phyloP scores from a whole-genome alignment of 2,329 filamentous ascomycete genomes.

The Xylariaceae sp. region DNA sequence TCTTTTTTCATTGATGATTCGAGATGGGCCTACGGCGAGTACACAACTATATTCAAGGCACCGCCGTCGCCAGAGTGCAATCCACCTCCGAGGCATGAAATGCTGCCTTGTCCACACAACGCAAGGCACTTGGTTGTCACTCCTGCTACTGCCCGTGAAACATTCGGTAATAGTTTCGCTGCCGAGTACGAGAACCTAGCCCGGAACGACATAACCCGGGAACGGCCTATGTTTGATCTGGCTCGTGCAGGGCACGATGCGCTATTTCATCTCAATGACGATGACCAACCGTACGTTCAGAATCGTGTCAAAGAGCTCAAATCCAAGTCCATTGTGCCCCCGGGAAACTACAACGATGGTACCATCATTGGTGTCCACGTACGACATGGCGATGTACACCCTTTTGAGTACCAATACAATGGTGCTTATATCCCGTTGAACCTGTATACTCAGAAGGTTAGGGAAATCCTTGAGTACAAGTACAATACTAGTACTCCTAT shows the following conservation, averaged over 20 bases:
- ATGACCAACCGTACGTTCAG: slow-evolving; percentile 62
- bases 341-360: slow-evolving; percentile 43
- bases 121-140: slow-evolving; percentile 74
- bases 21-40: slow-evolving; percentile 77
- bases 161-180: slow-evolving; percentile 58
- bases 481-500: slow-evolving; percentile 37
- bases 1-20: slow-evolving; percentile 83
- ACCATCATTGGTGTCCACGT: slow-evolving; percentile 69
- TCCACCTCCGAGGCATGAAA: slow-evolving; percentile 68
- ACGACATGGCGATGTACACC: slow-evolving; percentile 74
- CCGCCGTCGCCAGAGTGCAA: slow-evolving; percentile 63
- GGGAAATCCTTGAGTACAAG: slow-evolving; percentile 47
- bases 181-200: slow-evolving; percentile 46
- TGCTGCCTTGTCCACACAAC: slow-evolving; percentile 73
- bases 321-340: slow-evolving; percentile 37
- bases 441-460: slow-evolving; percentile 59
- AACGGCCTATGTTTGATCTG: slow-evolving; percentile 63
- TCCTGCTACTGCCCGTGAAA: slow-evolving; percentile 58
- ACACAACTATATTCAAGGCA: slow-evolving; percentile 65
- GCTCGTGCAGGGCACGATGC: slow-evolving; percentile 67
- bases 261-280: slow-evolving; percentile 64
- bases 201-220: slow-evolving; percentile 45
- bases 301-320: slow-evolving; percentile 55
- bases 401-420: slow-evolving; percentile 71
- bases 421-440: slow-evolving; percentile 74